These are phyloP conservation scores for Podaxis mareebaensis DNA, from an alignment of 768 basidiomycete species.

Conservation along the genomic window DNA sequence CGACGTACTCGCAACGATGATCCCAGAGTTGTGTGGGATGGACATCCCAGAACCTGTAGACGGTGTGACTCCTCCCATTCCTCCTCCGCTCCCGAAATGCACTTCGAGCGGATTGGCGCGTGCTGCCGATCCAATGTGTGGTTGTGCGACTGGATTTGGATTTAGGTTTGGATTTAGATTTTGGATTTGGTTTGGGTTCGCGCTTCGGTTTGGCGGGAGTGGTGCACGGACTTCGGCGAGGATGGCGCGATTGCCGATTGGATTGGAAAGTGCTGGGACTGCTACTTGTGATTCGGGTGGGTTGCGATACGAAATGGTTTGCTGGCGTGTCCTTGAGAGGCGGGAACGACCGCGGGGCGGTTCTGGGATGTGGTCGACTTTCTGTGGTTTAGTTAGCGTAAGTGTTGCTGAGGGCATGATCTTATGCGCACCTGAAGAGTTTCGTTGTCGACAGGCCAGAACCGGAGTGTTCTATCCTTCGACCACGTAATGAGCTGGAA, in stretches of 20 bases:
- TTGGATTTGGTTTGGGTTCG: conserved; percentile 14
- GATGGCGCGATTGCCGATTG: conserved; percentile 65
- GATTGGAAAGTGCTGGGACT: conserved; percentile 60
- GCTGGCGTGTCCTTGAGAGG: conserved; percentile 22
- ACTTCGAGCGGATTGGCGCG: conserved; percentile 17
- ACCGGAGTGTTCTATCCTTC: conserved; percentile 86
- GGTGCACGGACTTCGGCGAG: conserved; percentile 70
- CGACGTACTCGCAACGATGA: background rate
- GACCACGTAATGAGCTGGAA: conserved; percentile 73
- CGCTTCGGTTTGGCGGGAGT: conserved; percentile 27
- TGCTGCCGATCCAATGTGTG: conserved; percentile 24
- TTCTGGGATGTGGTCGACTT: conserved; percentile 46
- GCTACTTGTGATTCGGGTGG: conserved; percentile 42
- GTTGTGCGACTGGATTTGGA: conserved; percentile 32
- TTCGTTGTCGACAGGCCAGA: conserved; percentile 83
- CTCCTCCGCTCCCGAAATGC: background rate
- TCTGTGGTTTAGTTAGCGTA: conserved; percentile 32
- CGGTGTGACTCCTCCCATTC: background rate
- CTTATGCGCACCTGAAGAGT: conserved; percentile 57
- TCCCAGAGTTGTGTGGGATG: background rate
- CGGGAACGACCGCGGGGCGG: conserved; percentile 33
- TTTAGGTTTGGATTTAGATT: conserved; percentile 7
- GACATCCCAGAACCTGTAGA: background rate
- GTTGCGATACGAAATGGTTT: conserved; percentile 54
- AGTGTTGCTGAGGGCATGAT: conserved; percentile 15